Percentiles rank a stretch among this genome's conserved stretches.
phyloP scores from a whole-genome alignment of 2,329 filamentous ascomycete genomes.

The Penicillium crustosum region DNA sequence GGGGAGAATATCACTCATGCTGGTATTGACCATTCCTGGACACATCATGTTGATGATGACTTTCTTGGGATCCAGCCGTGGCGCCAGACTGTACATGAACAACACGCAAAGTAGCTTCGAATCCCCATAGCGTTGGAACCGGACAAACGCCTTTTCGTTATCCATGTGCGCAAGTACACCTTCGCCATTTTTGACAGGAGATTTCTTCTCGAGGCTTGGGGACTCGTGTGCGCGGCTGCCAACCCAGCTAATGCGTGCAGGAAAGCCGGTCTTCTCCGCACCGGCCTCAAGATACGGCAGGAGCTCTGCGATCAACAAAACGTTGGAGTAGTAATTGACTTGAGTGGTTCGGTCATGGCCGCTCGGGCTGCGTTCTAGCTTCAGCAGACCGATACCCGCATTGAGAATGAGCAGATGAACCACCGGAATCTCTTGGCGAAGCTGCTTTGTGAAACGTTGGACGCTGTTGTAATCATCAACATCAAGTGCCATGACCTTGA shows the following conservation, averaged over 20 bases:
- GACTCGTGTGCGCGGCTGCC: background rate
- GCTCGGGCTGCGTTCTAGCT: conserved; percentile 16
- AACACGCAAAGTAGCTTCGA: conserved; percentile 25
- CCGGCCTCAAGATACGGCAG: background rate
- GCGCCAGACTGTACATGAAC: conserved; percentile 27
- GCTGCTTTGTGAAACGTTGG: conserved; percentile 17
- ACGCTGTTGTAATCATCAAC: background rate
- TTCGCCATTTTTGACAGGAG: background rate
- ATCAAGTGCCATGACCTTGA: background rate
- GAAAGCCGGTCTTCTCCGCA: background rate
- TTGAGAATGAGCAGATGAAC: conserved; percentile 31
- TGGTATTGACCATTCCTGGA: conserved; percentile 27
- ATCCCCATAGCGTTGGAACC: conserved; percentile 16
- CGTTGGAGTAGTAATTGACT: conserved; percentile 28
- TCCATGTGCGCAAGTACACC: background rate
- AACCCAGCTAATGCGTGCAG: background rate
- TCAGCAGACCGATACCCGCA: conserved; percentile 20
- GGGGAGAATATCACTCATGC: conserved; percentile 13
- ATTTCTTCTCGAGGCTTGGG: background rate
- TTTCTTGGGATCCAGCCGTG: conserved; percentile 17
- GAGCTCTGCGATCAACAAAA: background rate
- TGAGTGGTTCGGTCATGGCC: conserved; percentile 44
- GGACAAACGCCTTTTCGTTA: background rate
- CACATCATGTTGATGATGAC: conserved; percentile 31
- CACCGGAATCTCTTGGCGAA: conserved; percentile 16